Conservation (phyloP, 768 basidiomycete species). For the Fistulinella prunicolor region DNA sequence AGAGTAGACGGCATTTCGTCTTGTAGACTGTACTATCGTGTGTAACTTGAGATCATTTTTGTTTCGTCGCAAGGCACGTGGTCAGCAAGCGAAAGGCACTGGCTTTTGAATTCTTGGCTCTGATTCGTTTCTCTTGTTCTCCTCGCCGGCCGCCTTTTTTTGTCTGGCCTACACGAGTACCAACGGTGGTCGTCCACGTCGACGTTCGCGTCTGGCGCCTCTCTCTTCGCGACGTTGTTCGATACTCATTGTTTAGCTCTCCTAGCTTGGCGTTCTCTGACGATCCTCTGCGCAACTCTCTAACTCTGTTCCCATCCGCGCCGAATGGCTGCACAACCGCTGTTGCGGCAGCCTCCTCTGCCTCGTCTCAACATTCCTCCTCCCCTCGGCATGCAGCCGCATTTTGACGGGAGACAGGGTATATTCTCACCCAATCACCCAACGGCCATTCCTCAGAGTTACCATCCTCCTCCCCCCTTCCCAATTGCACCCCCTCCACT, state of each 20-base stretch:
- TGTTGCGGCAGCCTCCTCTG: constrained; percentile 45
- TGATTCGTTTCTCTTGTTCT: not conserved
- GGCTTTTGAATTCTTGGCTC: not conserved
- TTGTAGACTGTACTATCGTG: not conserved
- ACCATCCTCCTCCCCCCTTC: constrained; percentile 51
- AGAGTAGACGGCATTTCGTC: constrained; percentile 28
- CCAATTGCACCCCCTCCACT: constrained; percentile 45
- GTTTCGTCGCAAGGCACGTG: constrained; percentile 10
- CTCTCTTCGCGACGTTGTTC: no score
- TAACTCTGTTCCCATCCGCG: not conserved
- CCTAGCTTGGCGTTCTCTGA: no score
- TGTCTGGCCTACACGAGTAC: not conserved
- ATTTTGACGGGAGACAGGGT: constrained; percentile 43
- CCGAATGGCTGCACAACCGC: constrained; percentile 34
- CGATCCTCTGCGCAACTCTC: no score
- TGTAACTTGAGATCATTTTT: not conserved
- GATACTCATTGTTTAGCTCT: no score
- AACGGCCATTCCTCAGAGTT: constrained; percentile 54
- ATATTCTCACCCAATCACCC: constrained; percentile 67
- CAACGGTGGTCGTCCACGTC: constrained; percentile 9
- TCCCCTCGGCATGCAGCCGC: constrained; percentile 54
- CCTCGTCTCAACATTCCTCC: constrained; percentile 59
- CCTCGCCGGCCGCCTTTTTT: no score
- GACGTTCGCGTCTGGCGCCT: constrained; percentile 11
- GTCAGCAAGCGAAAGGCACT: constrained; percentile 11